Evolutionary conservation across 2,329 filamentous ascomycete species (phyloP).

Genomic region (Rutstroemia sp.): DNA sequence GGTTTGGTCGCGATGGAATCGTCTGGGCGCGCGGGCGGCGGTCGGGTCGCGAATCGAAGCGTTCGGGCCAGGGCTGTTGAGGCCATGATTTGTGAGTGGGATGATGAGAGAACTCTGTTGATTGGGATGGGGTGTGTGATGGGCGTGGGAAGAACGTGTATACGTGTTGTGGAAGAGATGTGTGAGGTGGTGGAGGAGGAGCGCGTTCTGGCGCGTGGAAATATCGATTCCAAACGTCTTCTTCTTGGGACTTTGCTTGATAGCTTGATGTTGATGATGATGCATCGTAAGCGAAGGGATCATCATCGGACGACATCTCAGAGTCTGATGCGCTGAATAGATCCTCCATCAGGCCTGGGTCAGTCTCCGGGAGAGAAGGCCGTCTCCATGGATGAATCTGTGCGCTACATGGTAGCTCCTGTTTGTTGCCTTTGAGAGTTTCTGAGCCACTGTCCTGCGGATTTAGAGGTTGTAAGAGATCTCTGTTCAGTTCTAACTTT

Average conservation of each 20-base stretch:
- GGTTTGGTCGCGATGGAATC: neutral
- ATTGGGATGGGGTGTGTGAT: neutral
- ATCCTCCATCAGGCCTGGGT: constrained; percentile 8
- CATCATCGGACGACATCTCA: neutral
- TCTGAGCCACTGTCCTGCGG: neutral
- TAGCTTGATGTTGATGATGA: constrained; percentile 8
- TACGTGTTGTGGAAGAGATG: neutral
- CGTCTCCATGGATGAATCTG: neutral
- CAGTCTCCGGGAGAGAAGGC: constrained; percentile 3
- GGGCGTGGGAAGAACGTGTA: constrained; percentile 4
- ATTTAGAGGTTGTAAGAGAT: neutral
- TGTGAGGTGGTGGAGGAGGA: neutral
- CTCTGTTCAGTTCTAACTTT: neutral
- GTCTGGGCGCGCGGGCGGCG: neutral
- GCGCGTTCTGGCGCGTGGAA: neutral
- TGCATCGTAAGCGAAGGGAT: neutral
- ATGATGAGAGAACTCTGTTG: neutral
- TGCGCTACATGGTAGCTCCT: neutral
- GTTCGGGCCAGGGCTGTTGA: constrained; percentile 4
- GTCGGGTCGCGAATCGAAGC: constrained; percentile 2
- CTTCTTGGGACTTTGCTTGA: neutral
- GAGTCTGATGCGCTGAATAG: neutral
- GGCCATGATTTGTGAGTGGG: constrained; percentile 8
- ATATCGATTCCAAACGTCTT: constrained; percentile 8
- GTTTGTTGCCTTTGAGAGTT: neutral